phyloP scores from a whole-genome alignment of 2,329 filamentous ascomycete genomes.

The Ceratocystis colombiana region DNA sequence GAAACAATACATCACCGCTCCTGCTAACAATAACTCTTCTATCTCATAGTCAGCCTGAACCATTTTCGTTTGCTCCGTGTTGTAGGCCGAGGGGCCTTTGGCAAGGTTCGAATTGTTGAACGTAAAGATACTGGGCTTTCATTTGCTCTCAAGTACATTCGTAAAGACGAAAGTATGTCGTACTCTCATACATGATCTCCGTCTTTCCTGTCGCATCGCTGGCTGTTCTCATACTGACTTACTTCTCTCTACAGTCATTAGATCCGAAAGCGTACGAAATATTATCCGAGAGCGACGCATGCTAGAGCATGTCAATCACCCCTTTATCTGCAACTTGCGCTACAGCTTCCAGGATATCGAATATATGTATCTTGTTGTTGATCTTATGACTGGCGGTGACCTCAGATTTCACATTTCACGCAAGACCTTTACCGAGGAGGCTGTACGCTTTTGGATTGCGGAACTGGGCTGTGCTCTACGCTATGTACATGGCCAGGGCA shows the following conservation, averaged over 20 bases:
- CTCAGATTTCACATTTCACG: conserved; percentile 94
- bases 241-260: conserved; percentile 56
- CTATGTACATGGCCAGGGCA: conserved; percentile 76
- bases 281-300: conserved; percentile 96
- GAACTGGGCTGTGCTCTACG: conserved; percentile 83
- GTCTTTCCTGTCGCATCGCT: not conserved
- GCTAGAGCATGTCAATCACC: conserved; percentile 95
- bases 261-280: conserved; percentile 94
- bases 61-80: conserved; percentile 93
- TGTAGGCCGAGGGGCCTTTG: conserved; percentile 94
- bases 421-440: conserved; percentile 96
- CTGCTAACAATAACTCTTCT: conserved; percentile 19
- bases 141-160: conserved; percentile 95
- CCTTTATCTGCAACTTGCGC: conserved; percentile 94
- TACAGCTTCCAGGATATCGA: conserved; percentile 99
- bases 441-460: conserved; percentile 92
- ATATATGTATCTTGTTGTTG: conserved; percentile 97
- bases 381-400: conserved; percentile 96
- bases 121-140: conserved; percentile 88
- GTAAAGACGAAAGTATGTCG: conserved; percentile 81
- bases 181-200: not conserved
- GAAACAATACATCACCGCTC: no score
- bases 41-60: conserved; percentile 71
- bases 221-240: not conserved
- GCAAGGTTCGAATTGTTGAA: conserved; percentile 97